phyloP scores from a whole-genome alignment of 352 stramenopile genomes.

The Phytophthora quininea region DNA sequence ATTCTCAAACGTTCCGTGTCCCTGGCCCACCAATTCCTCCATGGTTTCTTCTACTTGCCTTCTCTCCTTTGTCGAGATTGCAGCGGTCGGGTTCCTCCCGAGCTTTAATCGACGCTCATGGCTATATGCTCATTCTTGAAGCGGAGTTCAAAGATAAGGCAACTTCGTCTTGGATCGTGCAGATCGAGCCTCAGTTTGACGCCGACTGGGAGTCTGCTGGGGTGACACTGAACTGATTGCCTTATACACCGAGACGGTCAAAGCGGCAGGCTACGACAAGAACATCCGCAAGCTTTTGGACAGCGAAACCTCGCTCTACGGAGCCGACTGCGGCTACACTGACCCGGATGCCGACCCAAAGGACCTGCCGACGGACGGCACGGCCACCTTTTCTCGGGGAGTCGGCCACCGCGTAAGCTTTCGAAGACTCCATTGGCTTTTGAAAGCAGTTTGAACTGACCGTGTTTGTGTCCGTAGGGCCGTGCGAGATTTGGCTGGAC shows the following conservation, averaged over 20 bases:
- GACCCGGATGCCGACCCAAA: conserved; percentile 13
- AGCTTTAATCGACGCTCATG: conserved; percentile 4
- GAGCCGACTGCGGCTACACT: conserved; percentile 18
- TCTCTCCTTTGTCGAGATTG: background rate
- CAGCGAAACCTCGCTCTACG: conserved; percentile 18
- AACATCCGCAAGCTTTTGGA: conserved; percentile 15
- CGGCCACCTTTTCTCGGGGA: conserved; percentile 21
- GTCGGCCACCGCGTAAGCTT: conserved; percentile 3
- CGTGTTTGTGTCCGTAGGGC: conserved; percentile 8
- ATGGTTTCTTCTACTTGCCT: background rate
- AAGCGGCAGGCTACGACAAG: conserved; percentile 1
- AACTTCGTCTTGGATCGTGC: conserved; percentile 7
- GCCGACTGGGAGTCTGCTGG: background rate
- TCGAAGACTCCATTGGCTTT: too few species aligned
- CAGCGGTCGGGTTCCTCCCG: background rate
- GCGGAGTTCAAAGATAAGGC: conserved; percentile 8
- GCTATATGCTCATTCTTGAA: conserved; percentile 13
- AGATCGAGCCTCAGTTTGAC: conserved; percentile 5
- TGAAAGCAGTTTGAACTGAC: background rate
- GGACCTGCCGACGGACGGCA: conserved; percentile 18
- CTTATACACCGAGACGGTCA: background rate
- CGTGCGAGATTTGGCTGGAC: conserved; percentile 38
- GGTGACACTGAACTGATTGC: background rate
- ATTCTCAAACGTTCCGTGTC: background rate
- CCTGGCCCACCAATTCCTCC: background rate